These are phyloP conservation scores for Bruguiera hainesii DNA, from an alignment of 441 rosid genomes.

Conservation along the genomic window DNA sequence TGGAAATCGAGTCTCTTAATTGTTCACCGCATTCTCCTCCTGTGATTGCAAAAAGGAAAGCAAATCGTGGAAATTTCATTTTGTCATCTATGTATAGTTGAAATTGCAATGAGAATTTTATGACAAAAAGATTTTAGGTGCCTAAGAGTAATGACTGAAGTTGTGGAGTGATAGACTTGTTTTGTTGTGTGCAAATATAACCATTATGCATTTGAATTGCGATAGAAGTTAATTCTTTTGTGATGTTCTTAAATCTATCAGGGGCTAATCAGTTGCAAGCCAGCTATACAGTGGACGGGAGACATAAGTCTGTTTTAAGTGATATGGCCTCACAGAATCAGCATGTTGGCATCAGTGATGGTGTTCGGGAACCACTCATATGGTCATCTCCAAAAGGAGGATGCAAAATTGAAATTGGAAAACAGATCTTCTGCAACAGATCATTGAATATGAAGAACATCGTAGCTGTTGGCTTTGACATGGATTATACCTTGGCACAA, in stretches of 20 bases:
- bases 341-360: slow-evolving; percentile 26
- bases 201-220: too few species aligned
- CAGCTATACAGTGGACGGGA: slow-evolving; percentile 52
- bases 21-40: neutral
- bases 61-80: neutral
- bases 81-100: too few species aligned
- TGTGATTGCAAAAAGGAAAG: neutral
- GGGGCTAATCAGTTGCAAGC: slow-evolving; percentile 46
- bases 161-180: too few species aligned
- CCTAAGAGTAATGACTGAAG: too few species aligned
- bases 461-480: slow-evolving; percentile 96
- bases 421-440: slow-evolving; percentile 92
- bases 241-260: slow-evolving; percentile 21
- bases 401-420: slow-evolving; percentile 51
- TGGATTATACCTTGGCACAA: slow-evolving; percentile 99
- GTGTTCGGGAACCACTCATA: slow-evolving; percentile 40
- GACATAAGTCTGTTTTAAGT: slow-evolving; percentile 28
- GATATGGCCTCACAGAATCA: slow-evolving; percentile 35
- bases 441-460: slow-evolving; percentile 91
- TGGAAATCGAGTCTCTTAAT: neutral
- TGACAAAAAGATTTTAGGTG: neutral
- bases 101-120: too few species aligned
- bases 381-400: slow-evolving; percentile 81
- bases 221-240: too few species aligned
- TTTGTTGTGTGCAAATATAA: too few species aligned